Base-by-base conservation (phyloP, 345 rosid genomes). In the Punica granatum region DNA sequence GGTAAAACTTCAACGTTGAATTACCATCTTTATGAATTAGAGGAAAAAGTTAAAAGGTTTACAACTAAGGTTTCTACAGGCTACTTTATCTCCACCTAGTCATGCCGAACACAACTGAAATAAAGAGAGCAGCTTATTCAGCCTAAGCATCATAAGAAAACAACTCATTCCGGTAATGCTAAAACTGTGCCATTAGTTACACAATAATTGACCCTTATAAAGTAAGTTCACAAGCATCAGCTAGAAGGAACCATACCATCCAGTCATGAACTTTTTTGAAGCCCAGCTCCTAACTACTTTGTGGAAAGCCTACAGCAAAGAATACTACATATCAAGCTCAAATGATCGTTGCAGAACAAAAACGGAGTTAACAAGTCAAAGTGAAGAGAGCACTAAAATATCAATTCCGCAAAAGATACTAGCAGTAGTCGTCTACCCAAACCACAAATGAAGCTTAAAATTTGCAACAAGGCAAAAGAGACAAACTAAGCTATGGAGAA, bases 201-300 rank as follows among this genome's bases (percentile, higher is more conserved):
- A n/a, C n/a, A n/a, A n/a, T n/a, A n/a, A n/a, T n/a, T n/a, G n/a
- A n/a, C n/a, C n/a, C n/a, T n/a, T n/a, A n/a, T n/a, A n/a, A n/a
- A n/a, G n/a, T n/a, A n/a, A 37, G 41, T 37, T 37, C 6, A 4
- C 41, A 5, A 37, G 6, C 41, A n/a, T n/a, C n/a, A n/a, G 41
- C 5, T 4, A 37, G 41, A 37, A 37, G 41, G 41, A 37, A 37
- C 11, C 41, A 0, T 75, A 91, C 99, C 98, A 92, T 85, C 99
- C 98, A 51, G 97, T 92, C 94, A 95, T 90, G 83, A 95, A 95
- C 82, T 95, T 95, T 68, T 95, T 95, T 6, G 98, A 92, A 49
- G 98, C 97, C 99, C 99, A 95, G 89, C 99, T 92, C 80, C 89
- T 77, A 72, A 90, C 70, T 66, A 95, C 86, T 76, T 87, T 92